Evolutionary conservation across 2,329 filamentous ascomycete genomes (phyloP).

Genomic region (Alternaria sp.): DNA sequence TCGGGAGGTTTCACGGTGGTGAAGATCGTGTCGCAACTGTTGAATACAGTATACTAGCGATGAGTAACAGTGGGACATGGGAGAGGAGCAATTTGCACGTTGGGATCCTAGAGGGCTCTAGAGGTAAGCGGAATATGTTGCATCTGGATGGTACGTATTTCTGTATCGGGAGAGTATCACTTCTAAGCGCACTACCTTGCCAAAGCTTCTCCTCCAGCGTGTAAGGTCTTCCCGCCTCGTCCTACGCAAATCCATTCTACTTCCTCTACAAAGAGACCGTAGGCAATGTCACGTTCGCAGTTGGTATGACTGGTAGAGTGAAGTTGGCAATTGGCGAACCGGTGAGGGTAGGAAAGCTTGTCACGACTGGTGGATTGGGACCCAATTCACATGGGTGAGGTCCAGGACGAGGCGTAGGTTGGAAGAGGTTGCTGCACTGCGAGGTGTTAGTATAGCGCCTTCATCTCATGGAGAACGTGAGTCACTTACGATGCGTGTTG

Average conservation of each 20-base stretch:
- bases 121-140: background rate
- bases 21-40: background rate
- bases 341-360: slow-evolving; percentile 2
- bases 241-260: background rate
- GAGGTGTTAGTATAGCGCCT: background rate
- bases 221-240: background rate
- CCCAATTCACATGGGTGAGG: slow-evolving; percentile 36
- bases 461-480: background rate
- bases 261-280: background rate
- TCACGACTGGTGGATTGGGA: slow-evolving; percentile 9
- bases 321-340: slow-evolving; percentile 4
- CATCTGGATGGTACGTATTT: background rate
- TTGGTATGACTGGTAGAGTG: slow-evolving; percentile 3
- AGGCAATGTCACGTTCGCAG: slow-evolving; percentile 6
- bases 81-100: background rate
- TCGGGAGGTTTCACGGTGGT: background rate
- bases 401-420: slow-evolving; percentile 32
- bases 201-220: background rate
- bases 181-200: background rate
- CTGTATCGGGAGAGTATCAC: background rate
- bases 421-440: slow-evolving; percentile 32
- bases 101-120: background rate
- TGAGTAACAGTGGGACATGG: background rate
- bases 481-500: slow-evolving; percentile 32
- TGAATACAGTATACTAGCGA: background rate